Evolutionary conservation across 75 land plant genomes (phyloP).

Genomic region (Sequoia sempervirens): DNA sequence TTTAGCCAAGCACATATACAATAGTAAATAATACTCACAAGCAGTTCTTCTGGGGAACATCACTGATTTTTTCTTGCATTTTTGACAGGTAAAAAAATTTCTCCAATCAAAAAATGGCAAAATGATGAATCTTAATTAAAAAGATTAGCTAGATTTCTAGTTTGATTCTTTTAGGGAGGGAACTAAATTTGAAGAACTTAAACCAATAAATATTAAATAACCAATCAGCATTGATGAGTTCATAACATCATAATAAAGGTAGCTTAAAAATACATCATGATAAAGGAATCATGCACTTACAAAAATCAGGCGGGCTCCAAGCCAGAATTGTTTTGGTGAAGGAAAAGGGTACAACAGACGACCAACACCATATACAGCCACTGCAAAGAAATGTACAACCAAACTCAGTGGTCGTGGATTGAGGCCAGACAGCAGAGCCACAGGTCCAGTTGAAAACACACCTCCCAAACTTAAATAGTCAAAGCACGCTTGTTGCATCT

Average conservation of each 20-base stretch:
- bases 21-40: too few species aligned
- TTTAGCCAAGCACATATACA: too few species aligned
- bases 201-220: too few species aligned
- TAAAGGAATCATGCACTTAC: slow-evolving; percentile 25
- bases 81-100: too few species aligned
- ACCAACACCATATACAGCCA: slow-evolving; percentile 86
- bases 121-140: too few species aligned
- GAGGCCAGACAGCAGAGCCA: slow-evolving; percentile 75
- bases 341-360: slow-evolving; percentile 78
- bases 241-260: too few species aligned
- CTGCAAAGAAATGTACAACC: slow-evolving; percentile 85
- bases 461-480: slow-evolving; percentile 90
- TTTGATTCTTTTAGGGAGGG: not conserved
- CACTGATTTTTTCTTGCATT: too few species aligned
- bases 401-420: slow-evolving; percentile 82
- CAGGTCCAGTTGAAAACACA: slow-evolving; percentile 65
- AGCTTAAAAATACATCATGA: too few species aligned
- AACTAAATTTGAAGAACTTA: not conserved
- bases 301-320: slow-evolving; percentile 61
- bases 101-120: too few species aligned
- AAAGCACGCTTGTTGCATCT: slow-evolving; percentile 86
- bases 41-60: too few species aligned
- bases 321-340: slow-evolving; percentile 70
- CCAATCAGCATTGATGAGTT: too few species aligned
- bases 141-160: not conserved